These are phyloP conservation scores for Globisporangium heterothallicum DNA, from an alignment of 352 stramenopile genomes.

Conservation along the genomic window DNA sequence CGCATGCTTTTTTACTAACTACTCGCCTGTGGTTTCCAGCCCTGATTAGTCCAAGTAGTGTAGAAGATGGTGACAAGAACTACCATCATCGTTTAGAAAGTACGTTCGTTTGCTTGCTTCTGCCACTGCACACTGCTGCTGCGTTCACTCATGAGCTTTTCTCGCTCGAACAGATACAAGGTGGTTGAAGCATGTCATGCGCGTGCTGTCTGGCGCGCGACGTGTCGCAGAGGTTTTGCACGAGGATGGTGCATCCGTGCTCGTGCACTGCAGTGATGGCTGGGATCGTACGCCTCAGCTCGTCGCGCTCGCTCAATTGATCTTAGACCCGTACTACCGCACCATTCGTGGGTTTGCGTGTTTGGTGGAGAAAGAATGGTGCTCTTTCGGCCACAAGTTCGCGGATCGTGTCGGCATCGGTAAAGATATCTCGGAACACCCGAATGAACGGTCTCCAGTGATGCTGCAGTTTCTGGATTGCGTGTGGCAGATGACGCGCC, in stretches of 20 bases:
- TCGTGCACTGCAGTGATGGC: constrained; percentile 85
- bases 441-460: constrained; percentile 79
- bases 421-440: constrained; percentile 73
- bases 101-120: constrained; percentile 18
- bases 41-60: constrained; percentile 71
- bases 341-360: constrained; percentile 81
- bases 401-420: constrained; percentile 75
- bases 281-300: constrained; percentile 87
- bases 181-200: constrained; percentile 96
- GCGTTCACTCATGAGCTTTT: background rate
- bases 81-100: constrained; percentile 86
- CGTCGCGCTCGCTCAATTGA: constrained; percentile 72
- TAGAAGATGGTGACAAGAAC: constrained; percentile 84
- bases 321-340: constrained; percentile 84
- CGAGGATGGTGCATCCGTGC: constrained; percentile 74
- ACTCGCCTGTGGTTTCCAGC: constrained; percentile 25
- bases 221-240: constrained; percentile 79
- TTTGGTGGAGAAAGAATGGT: constrained; percentile 86
- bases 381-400: constrained; percentile 89
- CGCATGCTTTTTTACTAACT: background rate
- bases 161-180: constrained; percentile 71
- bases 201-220: constrained; percentile 64
- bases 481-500: constrained; percentile 84
- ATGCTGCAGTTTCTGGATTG: constrained; percentile 87
- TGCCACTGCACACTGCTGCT: background rate